Base-by-base conservation (phyloP, 352 stramenopile genomes). In the Phytophthora agathidicida region DNA sequence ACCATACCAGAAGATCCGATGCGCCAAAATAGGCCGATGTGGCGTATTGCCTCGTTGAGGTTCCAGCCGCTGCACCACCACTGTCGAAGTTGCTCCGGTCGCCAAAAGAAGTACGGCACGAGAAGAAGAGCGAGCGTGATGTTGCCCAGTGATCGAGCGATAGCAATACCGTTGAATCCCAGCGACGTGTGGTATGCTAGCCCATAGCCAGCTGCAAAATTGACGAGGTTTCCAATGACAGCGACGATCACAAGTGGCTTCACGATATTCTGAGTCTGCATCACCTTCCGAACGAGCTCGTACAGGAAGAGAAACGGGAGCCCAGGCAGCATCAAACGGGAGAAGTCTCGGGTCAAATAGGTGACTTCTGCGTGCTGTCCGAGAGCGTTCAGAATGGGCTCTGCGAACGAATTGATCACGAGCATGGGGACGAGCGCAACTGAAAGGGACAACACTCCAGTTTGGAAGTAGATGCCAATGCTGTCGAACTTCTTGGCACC, bases 381-480 rank as follows among this genome's bases (percentile, higher is more conserved):
- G 1, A 86, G 53, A n/a, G 60, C 17, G 2, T 74, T 36, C 13
- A 87, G 66, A 31, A 84, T 68, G 19, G 51, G 37, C 31, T 72
- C 72, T 3, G 67, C 63, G 57, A 73, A 82, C 54, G 70, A 84
- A 41, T 88, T 90, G 55, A 85, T 22, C 1, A 80, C 10, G 23
- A 81, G 60, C n/a, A 87, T 72, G 5, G 77, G 77, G 9, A 84
- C 24, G 19, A 82, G 70, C 6, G 61, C 59, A 3, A 64, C 38
- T 0, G 47, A 35, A 23, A 93, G 58, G 2, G 89, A 60, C 17
- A 90, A 10, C 0, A 88, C 31, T 1, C 81, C 81, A 1, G 74
- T 86, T 53, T 93, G 75, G 38, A 90, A 72, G 67, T 91, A 94
- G 45, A 80, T 73, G 19, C 87, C 83, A 57, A 94, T 91, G 46